A percentile compares a stretch with the other conserved stretches of the same genome.
phyloP scores from a whole-genome alignment of 148 eudicot genomes.

The Camellia japonica region DNA sequence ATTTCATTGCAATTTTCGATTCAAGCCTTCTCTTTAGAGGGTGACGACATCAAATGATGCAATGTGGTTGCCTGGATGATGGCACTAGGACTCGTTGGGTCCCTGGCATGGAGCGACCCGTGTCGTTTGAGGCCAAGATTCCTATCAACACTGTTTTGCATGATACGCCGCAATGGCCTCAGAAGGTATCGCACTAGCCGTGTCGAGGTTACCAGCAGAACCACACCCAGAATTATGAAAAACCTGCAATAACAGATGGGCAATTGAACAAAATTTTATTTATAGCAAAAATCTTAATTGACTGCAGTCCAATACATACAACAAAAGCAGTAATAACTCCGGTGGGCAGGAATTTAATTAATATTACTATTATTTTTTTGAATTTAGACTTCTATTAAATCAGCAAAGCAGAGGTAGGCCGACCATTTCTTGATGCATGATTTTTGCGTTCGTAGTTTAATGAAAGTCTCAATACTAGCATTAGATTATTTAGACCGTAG shows the following conservation, averaged over 20 bases:
- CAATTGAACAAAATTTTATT: not conserved
- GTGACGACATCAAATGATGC: slow-evolving; percentile 67
- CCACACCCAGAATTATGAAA: slow-evolving; percentile 66
- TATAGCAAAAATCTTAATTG: not conserved
- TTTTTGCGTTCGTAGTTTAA: not conserved
- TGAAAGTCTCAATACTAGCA: not conserved
- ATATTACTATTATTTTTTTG: not conserved
- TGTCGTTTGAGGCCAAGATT: slow-evolving; percentile 48
- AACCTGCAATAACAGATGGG: slow-evolving; percentile 51
- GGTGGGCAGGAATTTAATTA: not conserved
- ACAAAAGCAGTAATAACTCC: not conserved
- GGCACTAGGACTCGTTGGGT: slow-evolving; percentile 61
- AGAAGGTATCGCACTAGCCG: slow-evolving; percentile 58
- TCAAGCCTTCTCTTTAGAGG: slow-evolving; percentile 71
- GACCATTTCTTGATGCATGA: no score
- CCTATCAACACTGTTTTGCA: slow-evolving; percentile 42
- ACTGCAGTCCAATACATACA: not conserved
- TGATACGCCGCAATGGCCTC: slow-evolving; percentile 38
- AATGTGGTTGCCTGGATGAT: slow-evolving; percentile 75
- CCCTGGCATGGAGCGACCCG: slow-evolving; percentile 40
- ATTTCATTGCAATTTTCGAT: not conserved
- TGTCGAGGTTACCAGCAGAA: slow-evolving; percentile 72
- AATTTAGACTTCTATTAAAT: not conserved
- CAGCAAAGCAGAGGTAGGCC: no score
- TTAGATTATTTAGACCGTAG: not conserved